phyloP scores from a whole-genome alignment of 805 yeast genomes.

The Starmerella lactis-condensi region DNA sequence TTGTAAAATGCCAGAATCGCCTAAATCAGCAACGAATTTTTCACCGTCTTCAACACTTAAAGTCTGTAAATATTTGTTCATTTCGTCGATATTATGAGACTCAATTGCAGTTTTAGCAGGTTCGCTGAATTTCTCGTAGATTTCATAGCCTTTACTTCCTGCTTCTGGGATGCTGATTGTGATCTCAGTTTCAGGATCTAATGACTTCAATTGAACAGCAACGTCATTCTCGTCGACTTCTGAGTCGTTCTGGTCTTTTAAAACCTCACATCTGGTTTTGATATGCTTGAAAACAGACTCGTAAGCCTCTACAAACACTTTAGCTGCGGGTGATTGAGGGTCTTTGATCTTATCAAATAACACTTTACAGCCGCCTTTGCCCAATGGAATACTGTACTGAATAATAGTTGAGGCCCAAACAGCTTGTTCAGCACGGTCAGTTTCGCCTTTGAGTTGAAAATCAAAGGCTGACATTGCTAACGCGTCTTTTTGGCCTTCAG shows the following conservation, averaged over 20 bases:
- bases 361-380: constrained; percentile 34
- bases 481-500: constrained; percentile 76
- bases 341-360: constrained; percentile 49
- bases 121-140: constrained; percentile 42
- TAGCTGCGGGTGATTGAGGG: constrained; percentile 39
- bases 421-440: constrained; percentile 37
- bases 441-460: constrained; percentile 45
- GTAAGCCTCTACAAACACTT: constrained; percentile 57
- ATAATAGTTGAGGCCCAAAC: constrained; percentile 64
- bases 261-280: constrained; percentile 48
- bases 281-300: constrained; percentile 60
- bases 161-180: constrained; percentile 39
- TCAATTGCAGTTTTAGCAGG: constrained; percentile 58
- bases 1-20: constrained; percentile 67
- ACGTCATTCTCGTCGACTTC: constrained; percentile 43
- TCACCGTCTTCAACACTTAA: constrained; percentile 70
- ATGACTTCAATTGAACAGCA: constrained; percentile 68
- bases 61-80: constrained; percentile 62
- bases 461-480: constrained; percentile 87
- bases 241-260: constrained; percentile 26
- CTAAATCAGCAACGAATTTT: constrained; percentile 47
- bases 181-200: constrained; percentile 67
- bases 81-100: constrained; percentile 52
- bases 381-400: constrained; percentile 40
- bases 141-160: constrained; percentile 21